Evolutionary conservation across 371 early-diverging fungal genomes (phyloP), one percentile per base, ranked within the genome.

Genomic region (Mycotypha africana): DNA sequence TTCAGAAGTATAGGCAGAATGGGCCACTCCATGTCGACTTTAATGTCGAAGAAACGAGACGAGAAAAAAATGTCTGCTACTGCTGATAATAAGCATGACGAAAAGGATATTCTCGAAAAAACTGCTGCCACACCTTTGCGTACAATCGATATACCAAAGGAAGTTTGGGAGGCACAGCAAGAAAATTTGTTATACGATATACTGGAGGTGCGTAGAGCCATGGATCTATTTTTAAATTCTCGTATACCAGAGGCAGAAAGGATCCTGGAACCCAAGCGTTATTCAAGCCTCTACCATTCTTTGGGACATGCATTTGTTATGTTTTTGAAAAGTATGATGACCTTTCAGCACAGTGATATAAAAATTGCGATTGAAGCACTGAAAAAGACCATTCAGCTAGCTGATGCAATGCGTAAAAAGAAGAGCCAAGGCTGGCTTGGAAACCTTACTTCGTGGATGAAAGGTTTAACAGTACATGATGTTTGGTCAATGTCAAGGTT

Each of bases 291-390:
- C 51, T 86, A 85, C 45, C 71, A 78, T 50, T 79, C 86, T n/a
- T 71, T 82, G 33, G 91, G 90, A 5, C 73, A 78, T 38, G 76
- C 82, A 0, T 76, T 84, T 31, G 70, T 90, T 31, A 56, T 74
- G 32, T 80, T 75, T 40, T 54, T 90, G 11, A 81, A 82, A 33
- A 78, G 84, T 5, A 57, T 81, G 56, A 84, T 90, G 83, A 84
- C 91, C 14, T 89, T 90, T 49, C 84, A 88, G 33, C 65, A 61
- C 14, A 51, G 68, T 10, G 84, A 87, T 39, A 73, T 89, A 32
- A 51, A 74, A 32, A 47, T 38, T 0, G 88, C 91, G 2, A 67
- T 76, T 21, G 70, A 76, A 23, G 71, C 83, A 0, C 60, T 86
- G 6, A 67, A 77, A 36, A 58, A 65, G 23, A 74, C 87, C 0